Conservation (phyloP, 2,329 filamentous ascomycete genomes). For the Fusarium pilosicola region DNA sequence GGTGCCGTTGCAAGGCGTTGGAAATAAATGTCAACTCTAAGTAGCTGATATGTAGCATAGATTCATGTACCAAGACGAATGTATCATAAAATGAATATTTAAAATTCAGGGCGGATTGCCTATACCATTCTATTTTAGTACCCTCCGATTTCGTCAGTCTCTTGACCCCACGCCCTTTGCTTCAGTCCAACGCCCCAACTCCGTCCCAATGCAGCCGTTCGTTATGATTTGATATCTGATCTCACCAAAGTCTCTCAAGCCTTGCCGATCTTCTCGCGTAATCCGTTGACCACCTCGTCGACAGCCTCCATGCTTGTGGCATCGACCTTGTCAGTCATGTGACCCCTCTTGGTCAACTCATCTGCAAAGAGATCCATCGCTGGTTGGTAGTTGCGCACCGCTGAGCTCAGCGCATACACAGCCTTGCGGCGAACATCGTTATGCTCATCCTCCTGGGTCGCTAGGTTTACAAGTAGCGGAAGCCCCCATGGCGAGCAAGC, state of each 20-base stretch:
- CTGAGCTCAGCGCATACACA: conserved; percentile 86
- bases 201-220: conserved; percentile 48
- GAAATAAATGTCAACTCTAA: conserved; percentile 28
- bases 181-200: conserved; percentile 47
- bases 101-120: conserved; percentile 31
- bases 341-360: conserved; percentile 67
- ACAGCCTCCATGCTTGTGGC: conserved; percentile 88
- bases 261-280: conserved; percentile 65
- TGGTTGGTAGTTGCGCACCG: conserved; percentile 89
- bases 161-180: conserved; percentile 3
- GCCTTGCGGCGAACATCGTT: conserved; percentile 83
- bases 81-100: conserved; percentile 47
- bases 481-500: conserved; percentile 72
- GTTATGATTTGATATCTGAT: conserved; percentile 15
- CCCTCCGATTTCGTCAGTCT: conserved; percentile 4
- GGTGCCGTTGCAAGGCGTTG: conserved; percentile 1
- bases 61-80: conserved; percentile 49
- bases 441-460: conserved; percentile 67
- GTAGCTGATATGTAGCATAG: conserved; percentile 44
- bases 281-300: conserved; percentile 75
- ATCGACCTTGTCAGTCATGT: conserved; percentile 71
- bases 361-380: conserved; percentile 75
- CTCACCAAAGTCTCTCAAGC: conserved; percentile 22
- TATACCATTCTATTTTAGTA: conserved; percentile 24
- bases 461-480: conserved; percentile 73